phyloP scores from a whole-genome alignment of 1,139 yeast species.

The Geotrichum siamense region DNA sequence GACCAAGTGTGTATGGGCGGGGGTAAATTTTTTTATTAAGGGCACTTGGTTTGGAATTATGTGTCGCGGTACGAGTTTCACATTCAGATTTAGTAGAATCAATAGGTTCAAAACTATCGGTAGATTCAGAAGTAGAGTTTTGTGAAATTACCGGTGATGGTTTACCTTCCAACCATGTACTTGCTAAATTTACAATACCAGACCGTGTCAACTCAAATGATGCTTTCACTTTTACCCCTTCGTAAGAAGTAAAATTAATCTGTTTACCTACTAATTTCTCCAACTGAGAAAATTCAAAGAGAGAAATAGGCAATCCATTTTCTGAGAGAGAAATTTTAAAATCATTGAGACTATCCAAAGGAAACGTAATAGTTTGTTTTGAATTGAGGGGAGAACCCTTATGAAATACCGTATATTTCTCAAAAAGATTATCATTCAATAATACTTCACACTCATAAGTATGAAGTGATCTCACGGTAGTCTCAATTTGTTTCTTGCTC shows the following conservation, averaged over 20 bases:
- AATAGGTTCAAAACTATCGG: background rate
- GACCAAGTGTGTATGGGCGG: constrained; percentile 24
- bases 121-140: constrained; percentile 3
- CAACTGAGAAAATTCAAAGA: constrained; percentile 26
- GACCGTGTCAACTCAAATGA: constrained; percentile 20
- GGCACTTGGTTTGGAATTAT: constrained; percentile 3
- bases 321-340: constrained; percentile 47
- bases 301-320: constrained; percentile 45
- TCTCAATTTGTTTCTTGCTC: constrained; percentile 48
- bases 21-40: constrained; percentile 1
- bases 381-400: constrained; percentile 30
- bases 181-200: constrained; percentile 28
- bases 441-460: constrained; percentile 33
- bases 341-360: constrained; percentile 5
- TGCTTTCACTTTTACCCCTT: constrained; percentile 21
- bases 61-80: constrained; percentile 1
- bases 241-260: constrained; percentile 24
- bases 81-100: background rate
- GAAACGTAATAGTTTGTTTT: constrained; percentile 14
- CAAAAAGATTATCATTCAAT: constrained; percentile 16
- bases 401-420: constrained; percentile 24
- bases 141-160: constrained; percentile 16
- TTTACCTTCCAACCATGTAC: constrained; percentile 20
- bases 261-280: constrained; percentile 14
- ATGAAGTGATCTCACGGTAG: constrained; percentile 49